Percentiles rank a stretch among this genome's conserved stretches.
Evolutionary conservation across 306 rosid species (phyloP).

Genomic region (Begonia peltatifolia): DNA sequence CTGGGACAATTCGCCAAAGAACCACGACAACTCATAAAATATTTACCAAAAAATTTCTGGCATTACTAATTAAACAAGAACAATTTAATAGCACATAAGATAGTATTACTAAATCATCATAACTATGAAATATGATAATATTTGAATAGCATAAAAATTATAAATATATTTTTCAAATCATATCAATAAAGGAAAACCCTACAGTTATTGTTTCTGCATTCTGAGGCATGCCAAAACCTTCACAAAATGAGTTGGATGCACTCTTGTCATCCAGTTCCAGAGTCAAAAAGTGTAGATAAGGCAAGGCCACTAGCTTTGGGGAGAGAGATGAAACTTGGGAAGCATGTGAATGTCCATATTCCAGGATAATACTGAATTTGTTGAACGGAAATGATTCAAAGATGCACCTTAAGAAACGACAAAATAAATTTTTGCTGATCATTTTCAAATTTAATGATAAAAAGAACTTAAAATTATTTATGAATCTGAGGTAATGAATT

Average conservation of each 20-base stretch:
- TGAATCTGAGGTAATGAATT: background rate
- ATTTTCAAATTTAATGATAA: background rate
- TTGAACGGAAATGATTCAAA: conserved; percentile 37
- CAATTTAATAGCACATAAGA: too few relatives aligned
- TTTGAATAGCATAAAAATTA: background rate
- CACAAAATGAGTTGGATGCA: conserved; percentile 33
- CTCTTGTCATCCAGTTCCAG: conserved; percentile 32
- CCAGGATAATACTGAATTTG: conserved; percentile 39
- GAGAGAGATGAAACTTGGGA: conserved; percentile 28
- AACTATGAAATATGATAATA: background rate
- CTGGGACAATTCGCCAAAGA: too few relatives aligned
- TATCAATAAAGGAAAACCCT: conserved; percentile 4
- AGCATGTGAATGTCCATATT: conserved; percentile 40
- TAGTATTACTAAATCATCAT: background rate
- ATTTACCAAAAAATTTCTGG: too few relatives aligned
- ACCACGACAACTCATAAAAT: too few relatives aligned
- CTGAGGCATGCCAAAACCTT: conserved; percentile 31
- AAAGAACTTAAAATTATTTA: too few relatives aligned
- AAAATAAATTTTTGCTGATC: conserved; percentile 10
- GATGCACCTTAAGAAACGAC: conserved; percentile 29
- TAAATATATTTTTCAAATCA: background rate
- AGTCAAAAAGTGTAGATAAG: conserved; percentile 34
- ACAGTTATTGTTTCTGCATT: conserved; percentile 22
- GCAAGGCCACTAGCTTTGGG: conserved; percentile 20
- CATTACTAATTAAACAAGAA: too few relatives aligned